Base-by-base conservation (phyloP, 1,139 yeast genomes). In the Fermentozyma sake region DNA sequence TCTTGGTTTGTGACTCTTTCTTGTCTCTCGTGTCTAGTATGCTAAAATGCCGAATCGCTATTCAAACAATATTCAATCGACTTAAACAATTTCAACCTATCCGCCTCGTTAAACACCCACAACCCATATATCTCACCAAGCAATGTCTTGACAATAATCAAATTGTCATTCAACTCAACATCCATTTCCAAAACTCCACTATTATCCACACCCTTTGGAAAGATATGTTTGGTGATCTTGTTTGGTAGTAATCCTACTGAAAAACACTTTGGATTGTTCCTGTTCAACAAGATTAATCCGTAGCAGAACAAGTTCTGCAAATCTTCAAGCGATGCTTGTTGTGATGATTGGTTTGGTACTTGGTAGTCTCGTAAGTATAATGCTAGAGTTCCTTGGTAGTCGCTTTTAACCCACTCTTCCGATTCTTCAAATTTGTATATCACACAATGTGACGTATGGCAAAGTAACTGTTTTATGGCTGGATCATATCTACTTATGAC, bases 401-500 rank as follows among this genome's bases (percentile, higher is more conserved):
- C 87, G 14, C 79, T 58, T 46, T 85, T 85, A 28, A 72, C 72
- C 96, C 97, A 89, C 46, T 82, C 87, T 35, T 77, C 80, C 12
- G 59, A 56, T 7, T 63, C 72, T 19, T 72, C 68, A 60, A 74
- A 76, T 48, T 77, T 73, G 58, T 85, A 85, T n/a, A 83, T 68
- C 28, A 81, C 89, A 46, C 87, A 78, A 42, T 87, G 91, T 6
- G 96, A 78, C 1, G 95, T 66, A 47, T 79, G 74, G 52, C 79
- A 73, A 40, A 84, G 55, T 23, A 89, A 63, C 48, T 83, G 89
- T 32, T 83, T 80, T 26, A 85, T 72, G 34, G 72, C 67, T 1
- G 94, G 87, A 48, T 89, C 97, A 51, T 87, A 89, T 33, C 91
- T 70, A 20, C 81, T 75, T 20, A 89, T 76, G 22, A 89, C 96